Evolutionary conservation across 163 green algal genomes (phyloP), one percentile per base, ranked within the genome.

Genomic region (Coccomyxa subellipsoidea): DNA sequence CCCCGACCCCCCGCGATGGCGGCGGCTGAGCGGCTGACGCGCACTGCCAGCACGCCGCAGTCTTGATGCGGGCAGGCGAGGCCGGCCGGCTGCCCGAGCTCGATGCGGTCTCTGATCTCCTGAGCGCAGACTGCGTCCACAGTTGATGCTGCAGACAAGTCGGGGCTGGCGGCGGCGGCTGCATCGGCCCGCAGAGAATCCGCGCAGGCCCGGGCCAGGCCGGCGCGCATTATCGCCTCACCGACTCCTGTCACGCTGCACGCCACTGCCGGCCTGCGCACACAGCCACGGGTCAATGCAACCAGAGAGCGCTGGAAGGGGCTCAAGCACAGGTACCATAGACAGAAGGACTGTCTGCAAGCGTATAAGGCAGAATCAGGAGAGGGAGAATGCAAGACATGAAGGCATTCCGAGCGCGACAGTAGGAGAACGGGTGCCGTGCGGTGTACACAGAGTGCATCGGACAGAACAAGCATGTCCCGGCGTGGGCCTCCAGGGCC

Each of bases 221-320:
- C 38, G 23, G 86, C 83, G 0, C 80, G 82, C 81, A 96, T 96
- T 78, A 96, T 89, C 15, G 75, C 69, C 85, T 96, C 92, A 0
- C 92, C 92, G 23, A 94, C 89, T 0, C 92, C 92, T 7, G 88
- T 91, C 10, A 92, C 86, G 59, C 92, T 95, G 77, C 88, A 88
- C 6, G 81, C 92, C 34, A 94, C 81, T 0, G 35, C 82, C 79
- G 84, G 70, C 78, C 76, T 71, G 70, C 25, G 47, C 23, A 1
- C 5, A 31, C 35, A 34, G 18, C 35, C 37, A 21, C 27, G 7
- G 21, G 9, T 66, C 12, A 47, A 18, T 35, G n/a, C n/a, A n/a
- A n/a, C n/a, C n/a, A n/a, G n/a, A n/a, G n/a, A n/a, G n/a, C n/a
- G n/a, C n/a, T n/a, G n/a, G n/a, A n/a, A n/a, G n/a, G n/a, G n/a